Evolutionary conservation across 208 protist genomes (phyloP), one percentile per base, ranked within the genome.

Genomic region (Crithidia brevicula): DNA sequence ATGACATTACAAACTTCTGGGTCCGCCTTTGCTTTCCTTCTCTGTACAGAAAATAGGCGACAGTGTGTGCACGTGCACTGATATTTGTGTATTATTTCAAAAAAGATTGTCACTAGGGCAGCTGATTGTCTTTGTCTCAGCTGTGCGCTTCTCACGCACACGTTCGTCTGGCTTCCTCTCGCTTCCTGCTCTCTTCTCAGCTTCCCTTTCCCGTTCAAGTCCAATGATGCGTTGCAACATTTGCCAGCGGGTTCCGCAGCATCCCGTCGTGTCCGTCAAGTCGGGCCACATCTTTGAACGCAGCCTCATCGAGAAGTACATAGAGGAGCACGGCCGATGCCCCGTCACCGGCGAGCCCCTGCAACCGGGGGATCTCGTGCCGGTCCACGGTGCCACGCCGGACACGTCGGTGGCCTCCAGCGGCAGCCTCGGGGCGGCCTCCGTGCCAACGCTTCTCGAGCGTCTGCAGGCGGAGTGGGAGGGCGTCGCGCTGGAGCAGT

Each of bases 381-480:
- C 79, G 0, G 77, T 96, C 7, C 83, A 87, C 0, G 72, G 74
- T 22, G 61, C 77, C 50, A 45, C 58, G 11, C 54, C 53, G 45
- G 65, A 53, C 49, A 38, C 28, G 22, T 10, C 56, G 18, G 30
- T 70, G 11, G 67, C 62, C n/a, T 45, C 69, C 27, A 74, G 67
- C 46, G 66, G 53, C 52, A 74, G 61, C 43, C 56, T 74, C 45
- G 25, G 81, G 46, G 54, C 79, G 66, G 23, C 93, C 76, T 93
- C 85, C 22, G 86, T 99, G 27, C 98, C 98, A 9, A 75, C 77
- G 3, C 71, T 99, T 54, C 76, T 99, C 31, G 69, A 89, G 47
- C 83, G 93, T 10, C 93, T 99, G 25, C 98, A 99, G 78, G 90
- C 90, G 20, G 98, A 99, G 85, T 99, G 98, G 98, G 98, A 99